These are phyloP conservation scores for Myxozyma geophila DNA, from an alignment of 805 yeast species.

Conservation along the genomic window DNA sequence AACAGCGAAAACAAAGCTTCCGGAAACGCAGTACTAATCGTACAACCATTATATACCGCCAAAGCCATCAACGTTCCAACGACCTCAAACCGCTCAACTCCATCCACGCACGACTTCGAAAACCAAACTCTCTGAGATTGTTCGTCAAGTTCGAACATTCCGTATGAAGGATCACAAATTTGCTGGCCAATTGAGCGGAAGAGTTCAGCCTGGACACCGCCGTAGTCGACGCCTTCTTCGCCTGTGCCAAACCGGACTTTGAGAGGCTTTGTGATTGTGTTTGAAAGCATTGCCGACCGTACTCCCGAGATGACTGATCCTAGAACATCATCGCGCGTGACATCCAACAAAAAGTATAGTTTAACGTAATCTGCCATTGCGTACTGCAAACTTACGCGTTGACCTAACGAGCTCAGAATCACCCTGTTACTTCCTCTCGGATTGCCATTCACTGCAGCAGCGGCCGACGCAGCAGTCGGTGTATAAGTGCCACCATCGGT, in stretches of 20 bases:
- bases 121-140: conserved; percentile 40
- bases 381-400: conserved; percentile 13
- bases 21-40: conserved; percentile 40
- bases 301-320: conserved; percentile 31
- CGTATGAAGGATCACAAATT: conserved; percentile 33
- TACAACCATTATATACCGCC: conserved; percentile 43
- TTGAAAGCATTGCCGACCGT: conserved; percentile 22
- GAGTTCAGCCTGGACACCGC: conserved; percentile 44
- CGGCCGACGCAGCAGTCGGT: background rate
- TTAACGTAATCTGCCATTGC: conserved; percentile 22
- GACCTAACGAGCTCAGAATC: conserved; percentile 9
- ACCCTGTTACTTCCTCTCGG: background rate
- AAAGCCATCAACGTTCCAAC: conserved; percentile 41
- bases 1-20: conserved; percentile 35
- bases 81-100: conserved; percentile 35
- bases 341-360: conserved; percentile 33
- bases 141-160: conserved; percentile 32
- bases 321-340: conserved; percentile 35
- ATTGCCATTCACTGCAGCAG: background rate
- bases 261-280: conserved; percentile 38
- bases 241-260: conserved; percentile 39
- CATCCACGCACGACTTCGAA: conserved; percentile 34
- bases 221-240: conserved; percentile 43
- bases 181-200: conserved; percentile 38
- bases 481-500: conserved; percentile 3